These are phyloP conservation scores for Cajanus cajan DNA, from an alignment of 306 rosid species.

Conservation along the genomic window DNA sequence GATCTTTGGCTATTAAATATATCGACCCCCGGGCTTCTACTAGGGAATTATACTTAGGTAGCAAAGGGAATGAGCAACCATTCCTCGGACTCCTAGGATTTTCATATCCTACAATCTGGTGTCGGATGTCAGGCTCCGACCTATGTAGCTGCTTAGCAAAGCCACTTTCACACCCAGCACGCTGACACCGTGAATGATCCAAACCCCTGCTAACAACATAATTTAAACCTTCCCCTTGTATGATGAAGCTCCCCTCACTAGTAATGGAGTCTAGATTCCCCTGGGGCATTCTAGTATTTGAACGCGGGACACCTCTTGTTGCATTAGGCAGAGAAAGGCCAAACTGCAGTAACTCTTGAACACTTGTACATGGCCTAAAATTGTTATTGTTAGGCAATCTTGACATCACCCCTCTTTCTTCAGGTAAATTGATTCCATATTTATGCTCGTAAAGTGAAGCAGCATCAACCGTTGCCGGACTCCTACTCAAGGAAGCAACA, in stretches of 20 bases:
- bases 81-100: slow-evolving; percentile 31
- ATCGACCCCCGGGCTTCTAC: slow-evolving; percentile 43
- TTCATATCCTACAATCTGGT: slow-evolving; percentile 34
- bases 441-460: slow-evolving; percentile 10
- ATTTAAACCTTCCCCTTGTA: slow-evolving; percentile 55
- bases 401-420: slow-evolving; percentile 23
- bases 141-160: slow-evolving; percentile 31
- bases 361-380: slow-evolving; percentile 30
- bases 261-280: slow-evolving; percentile 38
- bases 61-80: slow-evolving; percentile 23
- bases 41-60: slow-evolving; percentile 38
- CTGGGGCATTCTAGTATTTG: slow-evolving; percentile 32
- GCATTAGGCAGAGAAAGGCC: slow-evolving; percentile 26
- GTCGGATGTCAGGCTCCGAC: slow-evolving; percentile 29
- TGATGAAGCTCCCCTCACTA: slow-evolving; percentile 53
- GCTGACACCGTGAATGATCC: slow-evolving; percentile 33
- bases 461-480: slow-evolving; percentile 26
- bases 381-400: slow-evolving; percentile 27
- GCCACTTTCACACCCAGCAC: slow-evolving; percentile 20
- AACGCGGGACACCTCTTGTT: slow-evolving; percentile 32
- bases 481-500: slow-evolving; percentile 34
- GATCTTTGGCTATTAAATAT: slow-evolving; percentile 50
- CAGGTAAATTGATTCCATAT: slow-evolving; percentile 33
- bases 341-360: slow-evolving; percentile 14
- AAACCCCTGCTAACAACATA: slow-evolving; percentile 31